A percentile compares a stretch with the other conserved stretches of the same genome.
Evolutionary conservation across 208 protist genomes (phyloP).

Genomic region (Naegleria lovaniensis): DNA sequence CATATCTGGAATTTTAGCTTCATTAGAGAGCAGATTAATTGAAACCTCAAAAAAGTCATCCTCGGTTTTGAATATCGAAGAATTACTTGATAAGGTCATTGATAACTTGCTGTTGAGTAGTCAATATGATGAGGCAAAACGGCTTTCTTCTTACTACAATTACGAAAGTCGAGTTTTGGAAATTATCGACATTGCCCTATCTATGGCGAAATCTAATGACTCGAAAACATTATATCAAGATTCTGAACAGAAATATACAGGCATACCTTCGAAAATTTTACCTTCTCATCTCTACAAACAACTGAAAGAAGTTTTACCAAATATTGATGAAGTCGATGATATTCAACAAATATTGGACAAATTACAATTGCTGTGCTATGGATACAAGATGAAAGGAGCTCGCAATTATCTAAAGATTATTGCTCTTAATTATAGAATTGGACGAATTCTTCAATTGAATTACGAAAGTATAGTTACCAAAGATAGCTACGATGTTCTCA

Average conservation of each 20-base stretch:
- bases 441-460: background rate
- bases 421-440: background rate
- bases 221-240: background rate
- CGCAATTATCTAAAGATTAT: background rate
- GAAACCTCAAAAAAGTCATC: background rate
- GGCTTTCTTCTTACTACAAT: background rate
- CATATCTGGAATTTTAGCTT: background rate
- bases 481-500: background rate
- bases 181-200: background rate
- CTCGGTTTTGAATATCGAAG: background rate
- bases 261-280: background rate
- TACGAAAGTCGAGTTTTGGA: background rate
- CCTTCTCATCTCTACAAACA: background rate
- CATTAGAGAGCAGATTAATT: background rate
- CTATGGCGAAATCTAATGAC: background rate
- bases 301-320: background rate
- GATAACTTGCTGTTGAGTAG: background rate
- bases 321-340: background rate
- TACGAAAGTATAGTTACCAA: background rate
- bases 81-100: background rate
- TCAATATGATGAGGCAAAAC: background rate
- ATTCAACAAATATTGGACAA: background rate
- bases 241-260: background rate
- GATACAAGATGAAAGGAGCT: background rate
- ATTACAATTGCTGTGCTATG: background rate